These are phyloP conservation scores for Tuber aestivum DNA, from an alignment of 495 filamentous ascomycete genomes.

Conservation along the genomic window DNA sequence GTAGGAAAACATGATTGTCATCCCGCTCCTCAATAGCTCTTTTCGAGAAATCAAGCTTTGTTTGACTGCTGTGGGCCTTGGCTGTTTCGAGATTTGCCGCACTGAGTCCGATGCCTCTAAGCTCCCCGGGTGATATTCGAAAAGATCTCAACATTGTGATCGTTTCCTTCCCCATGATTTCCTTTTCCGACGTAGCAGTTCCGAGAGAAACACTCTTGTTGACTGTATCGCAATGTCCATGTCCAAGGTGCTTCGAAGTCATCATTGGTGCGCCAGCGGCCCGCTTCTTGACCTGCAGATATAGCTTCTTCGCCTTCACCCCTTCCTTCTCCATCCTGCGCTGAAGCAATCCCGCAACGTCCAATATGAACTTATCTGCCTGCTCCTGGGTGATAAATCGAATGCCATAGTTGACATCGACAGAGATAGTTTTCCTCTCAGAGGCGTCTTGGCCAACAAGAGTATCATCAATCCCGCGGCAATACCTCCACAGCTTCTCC, in stretches of 20 bases:
- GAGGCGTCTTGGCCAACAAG: slow-evolving; percentile 64
- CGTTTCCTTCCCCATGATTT: slow-evolving; percentile 68
- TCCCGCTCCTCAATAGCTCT: background rate
- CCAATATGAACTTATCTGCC: slow-evolving; percentile 80
- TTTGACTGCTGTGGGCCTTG: slow-evolving; percentile 48
- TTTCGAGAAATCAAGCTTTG: slow-evolving; percentile 30
- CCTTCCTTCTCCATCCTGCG: slow-evolving; percentile 70
- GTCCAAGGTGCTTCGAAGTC: slow-evolving; percentile 88
- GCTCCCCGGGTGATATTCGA: slow-evolving; percentile 78
- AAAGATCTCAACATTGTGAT: slow-evolving; percentile 75
- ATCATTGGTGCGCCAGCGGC: slow-evolving; percentile 81
- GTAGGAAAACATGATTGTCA: background rate
- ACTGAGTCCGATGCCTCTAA: slow-evolving; percentile 82
- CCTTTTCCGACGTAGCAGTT: slow-evolving; percentile 67
- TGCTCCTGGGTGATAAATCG: slow-evolving; percentile 84
- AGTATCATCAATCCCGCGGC: slow-evolving; percentile 76
- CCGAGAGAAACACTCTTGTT: slow-evolving; percentile 80
- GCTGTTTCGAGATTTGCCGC: slow-evolving; percentile 84
- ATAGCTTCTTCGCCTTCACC: slow-evolving; percentile 79
- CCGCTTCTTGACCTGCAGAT: slow-evolving; percentile 87
- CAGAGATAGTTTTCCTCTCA: slow-evolving; percentile 81
- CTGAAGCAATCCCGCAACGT: slow-evolving; percentile 74
- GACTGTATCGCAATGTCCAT: slow-evolving; percentile 89
- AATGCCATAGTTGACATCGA: slow-evolving; percentile 97
- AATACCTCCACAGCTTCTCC: slow-evolving; percentile 82